Conservation (phyloP, 768 basidiomycete species). For the Gyrodon lividus region DNA sequence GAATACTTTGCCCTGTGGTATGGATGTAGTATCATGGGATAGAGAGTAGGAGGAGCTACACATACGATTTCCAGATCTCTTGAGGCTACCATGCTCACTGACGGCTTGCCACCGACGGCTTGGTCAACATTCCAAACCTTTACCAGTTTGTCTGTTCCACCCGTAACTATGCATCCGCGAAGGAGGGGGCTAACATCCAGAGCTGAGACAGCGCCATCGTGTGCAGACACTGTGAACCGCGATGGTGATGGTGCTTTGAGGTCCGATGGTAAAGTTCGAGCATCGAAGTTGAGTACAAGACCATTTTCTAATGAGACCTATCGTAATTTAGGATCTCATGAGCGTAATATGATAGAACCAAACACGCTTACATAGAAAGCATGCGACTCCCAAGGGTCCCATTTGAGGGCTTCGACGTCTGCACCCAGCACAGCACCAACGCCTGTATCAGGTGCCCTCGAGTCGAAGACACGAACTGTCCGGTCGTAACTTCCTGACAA, state of each 20-base stretch:
- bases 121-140: conserved; percentile 95
- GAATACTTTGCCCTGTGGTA: conserved; percentile 89
- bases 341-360: background rate
- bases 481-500: conserved; percentile 94
- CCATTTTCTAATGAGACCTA: conserved; percentile 96
- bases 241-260: conserved; percentile 63
- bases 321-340: background rate
- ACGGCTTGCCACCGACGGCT: conserved; percentile 56
- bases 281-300: conserved; percentile 89
- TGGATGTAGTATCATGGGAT: background rate
- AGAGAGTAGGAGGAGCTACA: conserved; percentile 13
- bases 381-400: conserved; percentile 94
- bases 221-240: conserved; percentile 88
- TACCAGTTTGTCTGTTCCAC: conserved; percentile 92
- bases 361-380: conserved; percentile 73
- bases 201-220: conserved; percentile 86
- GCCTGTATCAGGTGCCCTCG: conserved; percentile 74
- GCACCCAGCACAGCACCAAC: conserved; percentile 85
- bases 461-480: conserved; percentile 93
- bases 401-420: conserved; percentile 90
- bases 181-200: conserved; percentile 91
- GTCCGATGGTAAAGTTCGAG: conserved; percentile 73
- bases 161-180: conserved; percentile 88
- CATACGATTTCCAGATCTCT: conserved; percentile 89
- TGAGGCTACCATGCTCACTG: conserved; percentile 81